Evolutionary conservation across 352 stramenopile species (phyloP), one percentile per base, ranked within the genome.

Genomic region (Pythium myriotylum): DNA sequence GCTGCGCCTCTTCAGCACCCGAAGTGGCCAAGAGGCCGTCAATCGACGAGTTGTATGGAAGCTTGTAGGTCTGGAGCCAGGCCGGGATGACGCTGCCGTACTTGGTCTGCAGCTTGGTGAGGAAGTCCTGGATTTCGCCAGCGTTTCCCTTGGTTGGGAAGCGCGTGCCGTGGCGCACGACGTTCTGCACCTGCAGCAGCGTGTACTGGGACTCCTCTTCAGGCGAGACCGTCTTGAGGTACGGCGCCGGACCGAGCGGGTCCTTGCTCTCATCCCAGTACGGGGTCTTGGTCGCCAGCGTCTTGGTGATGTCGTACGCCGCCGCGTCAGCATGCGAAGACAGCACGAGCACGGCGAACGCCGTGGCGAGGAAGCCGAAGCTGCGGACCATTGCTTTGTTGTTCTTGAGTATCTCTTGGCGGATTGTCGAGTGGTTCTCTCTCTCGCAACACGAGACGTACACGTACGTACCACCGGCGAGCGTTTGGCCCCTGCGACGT

Each of bases 41-140:
- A 1, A 89, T 56, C 46, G 63, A 84, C 49, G 73, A 8, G 24
- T 91, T 86, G 72, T 92, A 94, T 7, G 78, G 77, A 42, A 94
- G 54, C 29, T 70, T 72, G 57, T 92, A 94, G 46, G 74, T 77
- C 33, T 54, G 69, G 57, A 92, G 65, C 82, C 84, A 92, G 19
- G n/a, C 17, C 1, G 84, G 84, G 27, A 88, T 54, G 17, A 52
- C 27, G 2, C 58, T 47, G 0, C 54, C 27, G 33, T 83, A 86
- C 16, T 42, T 60, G 9, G 61, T 65, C 29, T 79, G 60, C 16
- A 88, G 48, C 39, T 68, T 84, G 5, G 62, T 27, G 13, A 92
- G 48, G 9, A 91, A 49, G 24, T 48, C 55, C 27, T 79, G 43
- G 40, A 90, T 90, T 14, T 86, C 70, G 20, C 59, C 23, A 20